Percentiles rank a stretch among this genome's conserved stretches.
These are phyloP conservation scores for Glaciozyma martinii DNA, from an alignment of 768 basidiomycete species.

Conservation along the genomic window DNA sequence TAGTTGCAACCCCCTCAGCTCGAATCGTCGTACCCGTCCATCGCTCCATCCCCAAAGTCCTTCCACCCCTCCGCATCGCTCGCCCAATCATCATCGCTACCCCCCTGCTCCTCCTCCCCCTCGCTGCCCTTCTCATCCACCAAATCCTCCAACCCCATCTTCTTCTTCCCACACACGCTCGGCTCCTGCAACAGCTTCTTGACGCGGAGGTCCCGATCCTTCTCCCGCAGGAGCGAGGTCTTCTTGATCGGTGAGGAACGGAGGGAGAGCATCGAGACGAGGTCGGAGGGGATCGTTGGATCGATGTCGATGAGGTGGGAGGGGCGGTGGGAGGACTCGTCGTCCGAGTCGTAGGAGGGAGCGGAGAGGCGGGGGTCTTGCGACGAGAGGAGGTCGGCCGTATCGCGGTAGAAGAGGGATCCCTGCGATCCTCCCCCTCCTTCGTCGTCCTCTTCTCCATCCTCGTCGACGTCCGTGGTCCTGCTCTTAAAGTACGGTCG, in stretches of 20 bases:
- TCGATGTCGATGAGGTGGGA: neutral
- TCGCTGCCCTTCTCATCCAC: conserved; percentile 7
- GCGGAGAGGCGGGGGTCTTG: neutral
- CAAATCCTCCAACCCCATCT: conserved; percentile 13
- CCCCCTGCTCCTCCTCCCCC: neutral
- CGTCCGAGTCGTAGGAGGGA: neutral
- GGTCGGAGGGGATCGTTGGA: neutral
- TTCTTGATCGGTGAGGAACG: conserved; percentile 18
- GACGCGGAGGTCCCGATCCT: conserved; percentile 14
- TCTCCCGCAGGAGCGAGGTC: neutral
- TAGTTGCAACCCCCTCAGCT: neutral
- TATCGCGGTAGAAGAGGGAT: conserved; percentile 8
- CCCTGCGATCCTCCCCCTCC: neutral
- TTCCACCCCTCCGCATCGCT: conserved; percentile 29
- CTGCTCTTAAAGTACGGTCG: neutral
- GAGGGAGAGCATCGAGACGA: conserved; percentile 21
- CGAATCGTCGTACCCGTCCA: conserved; percentile 25
- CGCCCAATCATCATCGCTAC: conserved; percentile 31
- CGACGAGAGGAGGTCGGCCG: neutral
- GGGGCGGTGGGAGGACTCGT: neutral
- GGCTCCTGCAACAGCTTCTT: conserved; percentile 12
- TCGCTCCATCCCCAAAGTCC: conserved; percentile 16
- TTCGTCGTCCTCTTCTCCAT: neutral
- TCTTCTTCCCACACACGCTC: neutral
- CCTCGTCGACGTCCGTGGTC: neutral